These are phyloP conservation scores for Deuterostichococcus epilithicus DNA, from an alignment of 139 green algal genomes.

Conservation along the genomic window DNA sequence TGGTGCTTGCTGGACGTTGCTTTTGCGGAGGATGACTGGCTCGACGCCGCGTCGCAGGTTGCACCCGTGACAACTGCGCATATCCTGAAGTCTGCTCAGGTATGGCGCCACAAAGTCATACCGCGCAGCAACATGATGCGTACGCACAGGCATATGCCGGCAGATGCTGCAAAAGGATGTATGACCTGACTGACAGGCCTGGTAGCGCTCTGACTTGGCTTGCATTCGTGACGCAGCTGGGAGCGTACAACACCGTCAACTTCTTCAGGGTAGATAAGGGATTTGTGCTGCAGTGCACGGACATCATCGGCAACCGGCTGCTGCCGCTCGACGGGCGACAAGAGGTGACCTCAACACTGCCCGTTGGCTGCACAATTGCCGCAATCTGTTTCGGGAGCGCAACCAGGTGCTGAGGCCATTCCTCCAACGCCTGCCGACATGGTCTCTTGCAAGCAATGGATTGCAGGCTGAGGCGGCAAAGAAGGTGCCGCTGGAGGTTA, in stretches of 20 bases:
- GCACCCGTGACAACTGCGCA: slow-evolving; percentile 73
- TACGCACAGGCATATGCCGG: neutral
- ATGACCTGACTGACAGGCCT: too few species aligned
- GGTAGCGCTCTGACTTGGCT: too few species aligned
- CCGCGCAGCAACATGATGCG: neutral
- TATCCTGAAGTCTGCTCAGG: slow-evolving; percentile 65
- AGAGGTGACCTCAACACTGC: slow-evolving; percentile 14
- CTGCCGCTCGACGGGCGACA: slow-evolving; percentile 53
- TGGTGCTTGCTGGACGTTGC: neutral
- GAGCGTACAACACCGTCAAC: slow-evolving; percentile 78
- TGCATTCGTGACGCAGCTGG: too few species aligned
- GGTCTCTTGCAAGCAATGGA: neutral
- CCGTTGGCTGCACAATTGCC: neutral
- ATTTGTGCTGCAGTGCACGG: slow-evolving; percentile 87
- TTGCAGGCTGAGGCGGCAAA: slow-evolving; percentile 49
- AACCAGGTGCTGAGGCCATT: neutral
- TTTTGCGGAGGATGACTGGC: neutral
- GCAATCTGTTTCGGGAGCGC: neutral
- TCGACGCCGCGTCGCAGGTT: slow-evolving; percentile 25
- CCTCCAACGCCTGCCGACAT: neutral
- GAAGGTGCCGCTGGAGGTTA: slow-evolving; percentile 77
- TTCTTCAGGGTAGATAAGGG: slow-evolving; percentile 84
- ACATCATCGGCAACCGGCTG: slow-evolving; percentile 51
- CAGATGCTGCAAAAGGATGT: neutral
- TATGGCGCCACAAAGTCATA: neutral